Percentiles rank a stretch among this genome's conserved stretches.
Evolutionary conservation across 129 eudicot genomes (phyloP).

Genomic region (Helianthus annuus): HanXRQr2.0-SUNRISE NC_035440.2:147530155-147530654

Average conservation of each 20-base stretch:
- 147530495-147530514: neutral
- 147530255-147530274: slow-evolving; percentile 58
- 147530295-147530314: slow-evolving; percentile 58
- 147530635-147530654: too few species aligned
- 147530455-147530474: neutral
- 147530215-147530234: slow-evolving; percentile 64
- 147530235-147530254: slow-evolving; percentile 60
- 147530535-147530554: neutral
- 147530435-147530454: neutral
- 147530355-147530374: slow-evolving; percentile 25
- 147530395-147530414: neutral
- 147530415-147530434: slow-evolving; percentile 14
- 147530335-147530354: slow-evolving; percentile 49
- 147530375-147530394: slow-evolving; percentile 2
- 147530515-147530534: neutral
- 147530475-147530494: neutral
- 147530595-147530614: too few species aligned
- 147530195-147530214: slow-evolving; percentile 20
- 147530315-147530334: slow-evolving; percentile 54
- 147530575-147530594: too few species aligned
- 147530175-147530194: slow-evolving; percentile 33
- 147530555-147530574: too few species aligned
- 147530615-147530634: too few species aligned
- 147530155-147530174: slow-evolving; percentile 60
- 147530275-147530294: slow-evolving; percentile 59